These are phyloP conservation scores for Trypanosomatidae sp. DNA, from an alignment of 208 protist genomes.

Conservation along the genomic window DNA sequence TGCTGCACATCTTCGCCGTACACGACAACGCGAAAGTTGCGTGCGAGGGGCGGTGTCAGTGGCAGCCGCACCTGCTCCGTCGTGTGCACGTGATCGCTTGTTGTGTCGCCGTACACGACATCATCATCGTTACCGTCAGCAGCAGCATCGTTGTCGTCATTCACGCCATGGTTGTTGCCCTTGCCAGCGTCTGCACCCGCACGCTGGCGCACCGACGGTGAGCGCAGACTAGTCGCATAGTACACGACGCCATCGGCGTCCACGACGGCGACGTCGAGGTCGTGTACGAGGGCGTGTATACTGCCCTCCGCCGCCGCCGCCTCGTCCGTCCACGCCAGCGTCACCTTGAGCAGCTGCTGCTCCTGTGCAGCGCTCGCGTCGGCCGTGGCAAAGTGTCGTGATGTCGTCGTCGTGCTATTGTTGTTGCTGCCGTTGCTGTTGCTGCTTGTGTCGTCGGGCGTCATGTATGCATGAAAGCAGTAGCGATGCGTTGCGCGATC, in stretches of 20 bases:
- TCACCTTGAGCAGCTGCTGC: constrained; percentile 20
- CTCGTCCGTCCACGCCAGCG: constrained; percentile 78
- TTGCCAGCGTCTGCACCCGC: constrained; percentile 30
- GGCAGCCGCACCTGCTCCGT: constrained; percentile 40
- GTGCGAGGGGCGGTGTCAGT: constrained; percentile 1
- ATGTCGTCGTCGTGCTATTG: neutral
- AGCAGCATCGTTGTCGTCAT: constrained; percentile 73
- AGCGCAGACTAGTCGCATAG: too few relatives aligned
- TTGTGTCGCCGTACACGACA: constrained; percentile 20
- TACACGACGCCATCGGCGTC: constrained; percentile 28
- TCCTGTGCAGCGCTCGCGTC: too few relatives aligned
- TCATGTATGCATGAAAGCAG: constrained; percentile 7
- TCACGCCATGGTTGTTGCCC: constrained; percentile 28
- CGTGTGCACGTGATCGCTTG: constrained; percentile 26
- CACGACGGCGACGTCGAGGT: constrained; percentile 69
- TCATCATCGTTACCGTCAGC: constrained; percentile 35
- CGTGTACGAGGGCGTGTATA: constrained; percentile 40
- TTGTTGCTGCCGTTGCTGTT: neutral
- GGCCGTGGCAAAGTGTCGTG: too few relatives aligned
- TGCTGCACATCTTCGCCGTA: constrained; percentile 23
- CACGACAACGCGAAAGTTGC: constrained; percentile 39
- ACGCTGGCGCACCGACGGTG: too few relatives aligned
- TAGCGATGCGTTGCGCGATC: constrained; percentile 11
- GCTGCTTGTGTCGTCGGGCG: neutral
- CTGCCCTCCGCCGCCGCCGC: constrained; percentile 37